Evolutionary conservation across 164 flowering plant genomes (phyloP).

Genomic region (Dillenia suffruticosa): DNA sequence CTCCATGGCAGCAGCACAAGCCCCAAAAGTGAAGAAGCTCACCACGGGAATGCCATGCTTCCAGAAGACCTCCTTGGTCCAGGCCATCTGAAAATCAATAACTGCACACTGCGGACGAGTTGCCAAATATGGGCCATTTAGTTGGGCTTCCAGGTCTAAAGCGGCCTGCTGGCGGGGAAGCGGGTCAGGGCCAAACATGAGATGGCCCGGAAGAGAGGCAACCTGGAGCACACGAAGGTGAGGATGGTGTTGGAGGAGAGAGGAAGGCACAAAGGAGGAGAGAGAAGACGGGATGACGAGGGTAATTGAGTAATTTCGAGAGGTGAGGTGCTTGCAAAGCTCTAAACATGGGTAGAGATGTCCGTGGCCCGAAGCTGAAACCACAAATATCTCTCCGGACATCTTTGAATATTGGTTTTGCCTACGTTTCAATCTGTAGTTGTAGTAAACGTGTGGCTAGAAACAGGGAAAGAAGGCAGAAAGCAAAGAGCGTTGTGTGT

Average conservation of each 20-base stretch:
- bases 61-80: conserved; percentile 29
- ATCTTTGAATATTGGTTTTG: background rate
- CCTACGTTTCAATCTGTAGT: background rate
- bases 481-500: too few species aligned
- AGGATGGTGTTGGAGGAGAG: conserved; percentile 23
- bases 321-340: conserved; percentile 43
- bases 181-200: conserved; percentile 8
- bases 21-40: conserved; percentile 53
- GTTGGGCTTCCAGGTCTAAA: conserved; percentile 8
- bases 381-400: conserved; percentile 29
- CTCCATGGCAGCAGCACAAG: conserved; percentile 48
- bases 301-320: conserved; percentile 25
- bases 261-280: conserved; percentile 32
- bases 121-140: background rate
- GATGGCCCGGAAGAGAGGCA: conserved; percentile 11
- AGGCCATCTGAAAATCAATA: conserved; percentile 46
- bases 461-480: too few species aligned
- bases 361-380: conserved; percentile 54
- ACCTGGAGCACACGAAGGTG: conserved; percentile 19
- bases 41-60: conserved; percentile 28
- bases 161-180: conserved; percentile 4
- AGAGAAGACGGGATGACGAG: conserved; percentile 39
- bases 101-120: conserved; percentile 29
- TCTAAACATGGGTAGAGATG: conserved; percentile 53
- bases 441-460: too few species aligned